Evolutionary conservation across 495 filamentous ascomycete genomes (phyloP).

Genomic region (Xylaria castorea): DNA sequence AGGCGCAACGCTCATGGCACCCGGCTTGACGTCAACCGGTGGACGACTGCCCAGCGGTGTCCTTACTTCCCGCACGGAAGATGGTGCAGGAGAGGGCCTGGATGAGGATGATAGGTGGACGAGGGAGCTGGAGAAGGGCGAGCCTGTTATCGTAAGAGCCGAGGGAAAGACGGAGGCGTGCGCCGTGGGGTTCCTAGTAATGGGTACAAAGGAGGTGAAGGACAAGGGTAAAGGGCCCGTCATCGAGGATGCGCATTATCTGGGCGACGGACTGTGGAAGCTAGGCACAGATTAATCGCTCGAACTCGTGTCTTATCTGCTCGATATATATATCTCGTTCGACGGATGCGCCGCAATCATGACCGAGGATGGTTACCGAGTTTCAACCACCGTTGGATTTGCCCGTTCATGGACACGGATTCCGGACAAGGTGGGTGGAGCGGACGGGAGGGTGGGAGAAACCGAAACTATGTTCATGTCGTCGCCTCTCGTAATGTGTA

Average conservation of each 20-base stretch:
- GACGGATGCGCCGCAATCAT: neutral
- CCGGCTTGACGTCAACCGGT: slow-evolving; percentile 82
- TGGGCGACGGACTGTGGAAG: slow-evolving; percentile 94
- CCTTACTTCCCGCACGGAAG: slow-evolving; percentile 46
- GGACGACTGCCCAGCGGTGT: slow-evolving; percentile 71
- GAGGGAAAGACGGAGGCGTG: slow-evolving; percentile 95
- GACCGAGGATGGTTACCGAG: neutral
- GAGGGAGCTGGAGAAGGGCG: slow-evolving; percentile 71
- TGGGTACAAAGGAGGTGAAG: slow-evolving; percentile 91
- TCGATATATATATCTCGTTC: neutral
- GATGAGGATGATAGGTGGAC: slow-evolving; percentile 59
- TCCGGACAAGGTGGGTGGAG: slow-evolving; percentile 3
- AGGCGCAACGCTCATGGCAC: slow-evolving; percentile 94
- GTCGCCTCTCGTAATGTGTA: slow-evolving; percentile 25
- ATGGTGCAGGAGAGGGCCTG: slow-evolving; percentile 50
- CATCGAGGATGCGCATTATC: slow-evolving; percentile 89
- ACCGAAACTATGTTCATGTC: slow-evolving; percentile 8
- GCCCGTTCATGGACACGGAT: neutral
- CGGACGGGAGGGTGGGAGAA: neutral
- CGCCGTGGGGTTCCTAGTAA: slow-evolving; percentile 82
- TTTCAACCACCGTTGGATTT: neutral
- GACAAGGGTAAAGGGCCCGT: slow-evolving; percentile 90
- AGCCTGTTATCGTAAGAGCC: slow-evolving; percentile 84
- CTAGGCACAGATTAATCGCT: slow-evolving; percentile 67
- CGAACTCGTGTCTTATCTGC: slow-evolving; percentile 3